Evolutionary conservation across 1,284 basidiomycete species (phyloP).

Genomic region (Ustilago bromivora): DNA sequence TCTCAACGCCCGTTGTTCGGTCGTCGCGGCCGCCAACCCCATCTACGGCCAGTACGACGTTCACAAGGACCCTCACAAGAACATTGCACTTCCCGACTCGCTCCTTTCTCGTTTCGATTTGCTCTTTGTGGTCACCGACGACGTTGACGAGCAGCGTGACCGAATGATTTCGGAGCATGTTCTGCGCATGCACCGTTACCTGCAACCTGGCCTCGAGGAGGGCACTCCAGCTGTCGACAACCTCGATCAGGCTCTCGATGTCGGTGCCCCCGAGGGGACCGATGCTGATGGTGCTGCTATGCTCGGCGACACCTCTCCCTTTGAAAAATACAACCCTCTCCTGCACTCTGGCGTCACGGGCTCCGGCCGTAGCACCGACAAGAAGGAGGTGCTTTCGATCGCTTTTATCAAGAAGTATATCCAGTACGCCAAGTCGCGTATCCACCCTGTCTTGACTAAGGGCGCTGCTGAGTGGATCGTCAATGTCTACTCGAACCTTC

Average conservation of each 20-base stretch:
- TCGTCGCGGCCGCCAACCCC: constrained; percentile 97
- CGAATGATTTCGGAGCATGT: constrained; percentile 97
- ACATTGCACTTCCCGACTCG: constrained; percentile 98
- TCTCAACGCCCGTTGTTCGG: constrained; percentile 96
- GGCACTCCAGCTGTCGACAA: constrained; percentile 84
- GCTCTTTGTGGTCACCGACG: constrained; percentile 97
- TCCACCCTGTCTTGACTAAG: constrained; percentile 82
- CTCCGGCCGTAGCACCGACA: constrained; percentile 36
- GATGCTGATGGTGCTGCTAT: constrained; percentile 59
- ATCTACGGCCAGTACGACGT: constrained; percentile 99
- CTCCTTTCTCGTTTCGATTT: constrained; percentile 98
- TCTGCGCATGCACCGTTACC: constrained; percentile 94
- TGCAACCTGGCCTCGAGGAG: constrained; percentile 95
- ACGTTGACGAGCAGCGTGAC: constrained; percentile 94
- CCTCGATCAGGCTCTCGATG: constrained; percentile 74
- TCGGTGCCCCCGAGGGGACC: constrained; percentile 60
- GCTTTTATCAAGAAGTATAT: constrained; percentile 98
- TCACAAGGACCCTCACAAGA: constrained; percentile 98
- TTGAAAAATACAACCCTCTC: constrained; percentile 96
- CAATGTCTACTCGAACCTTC: constrained; percentile 87
- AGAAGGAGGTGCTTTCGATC: constrained; percentile 89
- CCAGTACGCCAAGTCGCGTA: constrained; percentile 90
- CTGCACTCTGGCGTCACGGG: constrained; percentile 84
- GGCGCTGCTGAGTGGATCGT: constrained; percentile 95
- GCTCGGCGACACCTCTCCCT: constrained; percentile 62